Evolutionary conservation across 352 stramenopile species (phyloP), one percentile per base, ranked within the genome.

Genomic region (Phytophthora constricta): DNA sequence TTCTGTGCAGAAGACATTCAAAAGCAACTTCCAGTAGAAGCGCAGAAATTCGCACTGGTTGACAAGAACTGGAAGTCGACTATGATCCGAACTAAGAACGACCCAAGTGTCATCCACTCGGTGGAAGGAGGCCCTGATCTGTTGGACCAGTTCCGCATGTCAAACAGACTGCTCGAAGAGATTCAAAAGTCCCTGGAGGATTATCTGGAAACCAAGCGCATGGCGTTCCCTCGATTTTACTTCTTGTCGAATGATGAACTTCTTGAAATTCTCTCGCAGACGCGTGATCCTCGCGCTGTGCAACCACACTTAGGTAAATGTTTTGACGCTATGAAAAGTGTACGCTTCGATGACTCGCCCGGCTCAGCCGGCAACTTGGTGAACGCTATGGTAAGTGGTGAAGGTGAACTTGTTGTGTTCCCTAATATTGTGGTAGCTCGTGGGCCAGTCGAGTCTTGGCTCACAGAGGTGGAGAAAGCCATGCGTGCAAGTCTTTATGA

Each of bases 161-260:
- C 84, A 22, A 97, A 97, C 56, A 74, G 72, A 19, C 72, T 96
- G 13, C 74, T 97, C 2, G 92, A 98, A 68, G 89, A 96, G 63
- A 97, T 98, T 28, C 91, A 97, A 63, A 97, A 97, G 41, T 96
- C 86, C 11, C 69, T 98, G 1, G 91, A 98, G 70, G 89, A 97
- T 57, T 98, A 98, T 53, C 69, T 98, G 0, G 91, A 98, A 73
- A 97, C 90, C 10, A 97, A 98, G 70, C 81, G 92, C 7, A 97
- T 97, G 87, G 87, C 85, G 8, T 97, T 98, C 43, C 92, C 92
- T 11, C 87, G 90, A 9, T 97, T 98, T 43, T 98, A 97, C 64
- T 98, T 98, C 60, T 49, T 98, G 0, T 98, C 92, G 0, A 98
- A 98, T 63, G 92, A 98, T 43, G 92, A 98, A 53, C 62, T 98